These are phyloP conservation scores for Bretschneidera sinensis DNA, from an alignment of 345 rosid species.

Conservation along the genomic window DNA sequence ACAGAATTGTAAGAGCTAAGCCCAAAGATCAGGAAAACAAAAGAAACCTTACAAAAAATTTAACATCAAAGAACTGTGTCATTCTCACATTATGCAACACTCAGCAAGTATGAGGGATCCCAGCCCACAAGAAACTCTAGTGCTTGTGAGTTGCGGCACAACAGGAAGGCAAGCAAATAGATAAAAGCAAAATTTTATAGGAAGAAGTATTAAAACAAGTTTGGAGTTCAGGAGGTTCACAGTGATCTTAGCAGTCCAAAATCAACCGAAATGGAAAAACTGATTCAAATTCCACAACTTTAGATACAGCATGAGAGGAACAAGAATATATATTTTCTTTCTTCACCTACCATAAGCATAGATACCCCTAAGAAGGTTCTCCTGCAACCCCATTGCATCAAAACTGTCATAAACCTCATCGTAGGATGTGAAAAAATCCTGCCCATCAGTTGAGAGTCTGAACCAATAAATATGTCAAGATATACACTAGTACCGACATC, in stretches of 20 bases:
- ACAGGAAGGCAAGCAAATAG: neutral
- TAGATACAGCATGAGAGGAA: neutral
- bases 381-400: conserved; percentile 78
- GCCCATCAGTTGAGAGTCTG: conserved; percentile 49
- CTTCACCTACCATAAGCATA: conserved; percentile 74
- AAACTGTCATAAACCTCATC: conserved; percentile 83
- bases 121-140: neutral
- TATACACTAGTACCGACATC: neutral
- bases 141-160: neutral
- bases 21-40: neutral
- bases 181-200: neutral
- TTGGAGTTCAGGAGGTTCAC: neutral
- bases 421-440: conserved; percentile 69
- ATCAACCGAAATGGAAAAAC: neutral
- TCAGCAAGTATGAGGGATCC: neutral
- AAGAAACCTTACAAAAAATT: no score
- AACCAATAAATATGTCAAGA: conserved; percentile 1
- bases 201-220: neutral
- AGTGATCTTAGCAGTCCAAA: neutral
- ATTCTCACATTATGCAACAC: neutral
- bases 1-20: no score
- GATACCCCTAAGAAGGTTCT: conserved; percentile 83
- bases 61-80: no score
- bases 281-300: neutral
- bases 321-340: no score